Evolutionary conservation across 2,329 filamentous ascomycete species (phyloP).

Genomic region (Aphanocladium album): DNA sequence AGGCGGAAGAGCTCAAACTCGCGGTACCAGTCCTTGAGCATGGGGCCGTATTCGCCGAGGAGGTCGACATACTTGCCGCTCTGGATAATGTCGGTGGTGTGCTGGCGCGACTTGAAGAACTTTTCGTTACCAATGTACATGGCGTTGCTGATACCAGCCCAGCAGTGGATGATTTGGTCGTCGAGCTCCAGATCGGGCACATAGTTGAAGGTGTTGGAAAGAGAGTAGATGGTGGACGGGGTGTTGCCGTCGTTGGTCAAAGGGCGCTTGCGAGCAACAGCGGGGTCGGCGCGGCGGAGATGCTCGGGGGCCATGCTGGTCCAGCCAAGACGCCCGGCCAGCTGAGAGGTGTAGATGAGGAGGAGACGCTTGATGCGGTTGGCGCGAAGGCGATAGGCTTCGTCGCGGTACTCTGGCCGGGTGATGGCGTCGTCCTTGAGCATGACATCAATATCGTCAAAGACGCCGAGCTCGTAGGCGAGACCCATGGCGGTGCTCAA

Average conservation of each 20-base stretch:
- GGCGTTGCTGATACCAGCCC: constrained; percentile 86
- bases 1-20: constrained; percentile 76
- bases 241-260: constrained; percentile 53
- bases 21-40: constrained; percentile 71
- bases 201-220: constrained; percentile 58
- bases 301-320: constrained; percentile 85
- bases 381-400: constrained; percentile 70
- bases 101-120: constrained; percentile 79
- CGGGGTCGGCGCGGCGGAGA: constrained; percentile 53
- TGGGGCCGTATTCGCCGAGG: constrained; percentile 74
- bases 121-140: constrained; percentile 89
- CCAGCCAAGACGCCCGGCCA: constrained; percentile 87
- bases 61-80: constrained; percentile 77
- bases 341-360: constrained; percentile 85
- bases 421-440: constrained; percentile 54
- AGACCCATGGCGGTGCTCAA: constrained; percentile 85
- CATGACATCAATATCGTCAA: constrained; percentile 78
- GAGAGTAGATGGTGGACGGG: constrained; percentile 54
- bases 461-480: constrained; percentile 91
- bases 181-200: constrained; percentile 62
- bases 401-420: constrained; percentile 66
- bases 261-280: constrained; percentile 46
- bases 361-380: constrained; percentile 80
- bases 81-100: constrained; percentile 84
- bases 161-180: constrained; percentile 75